Conservation (phyloP, 2,329 filamentous ascomycete genomes). For the Purpureocillium lavendulum region DNA sequence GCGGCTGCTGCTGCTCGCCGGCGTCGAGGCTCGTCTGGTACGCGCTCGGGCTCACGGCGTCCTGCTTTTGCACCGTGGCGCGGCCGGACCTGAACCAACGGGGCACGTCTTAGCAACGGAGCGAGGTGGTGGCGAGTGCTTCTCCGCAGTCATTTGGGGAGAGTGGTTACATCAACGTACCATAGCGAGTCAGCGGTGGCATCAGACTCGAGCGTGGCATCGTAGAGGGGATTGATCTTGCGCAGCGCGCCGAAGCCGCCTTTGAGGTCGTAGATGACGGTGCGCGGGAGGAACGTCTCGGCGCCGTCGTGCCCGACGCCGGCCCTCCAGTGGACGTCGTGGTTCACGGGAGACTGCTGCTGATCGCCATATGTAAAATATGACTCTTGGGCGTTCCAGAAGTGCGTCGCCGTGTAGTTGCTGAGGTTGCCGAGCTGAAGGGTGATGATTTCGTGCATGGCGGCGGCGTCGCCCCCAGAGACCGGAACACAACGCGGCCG, state of each 20-base stretch:
- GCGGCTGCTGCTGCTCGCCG: slow-evolving; percentile 52
- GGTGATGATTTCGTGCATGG: slow-evolving; percentile 91
- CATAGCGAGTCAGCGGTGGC: slow-evolving; percentile 23
- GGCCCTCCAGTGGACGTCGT: slow-evolving; percentile 75
- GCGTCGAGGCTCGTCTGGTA: slow-evolving; percentile 77
- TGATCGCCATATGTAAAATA: slow-evolving; percentile 80
- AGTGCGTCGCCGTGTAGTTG: slow-evolving; percentile 92
- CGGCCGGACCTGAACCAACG: slow-evolving; percentile 65
- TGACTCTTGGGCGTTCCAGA: slow-evolving; percentile 98
- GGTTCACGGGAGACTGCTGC: slow-evolving; percentile 25
- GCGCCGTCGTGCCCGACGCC: slow-evolving; percentile 75
- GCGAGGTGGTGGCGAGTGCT: too few relatives aligned
- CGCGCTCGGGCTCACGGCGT: slow-evolving; percentile 57
- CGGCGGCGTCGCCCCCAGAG: too few relatives aligned
- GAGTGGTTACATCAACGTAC: too few relatives aligned
- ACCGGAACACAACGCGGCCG: too few relatives aligned
- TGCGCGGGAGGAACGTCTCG: slow-evolving; percentile 88
- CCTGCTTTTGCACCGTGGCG: slow-evolving; percentile 59
- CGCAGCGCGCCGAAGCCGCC: slow-evolving; percentile 82
- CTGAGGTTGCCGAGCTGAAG: slow-evolving; percentile 87
- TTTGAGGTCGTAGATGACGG: slow-evolving; percentile 91
- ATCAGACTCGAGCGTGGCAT: slow-evolving; percentile 28
- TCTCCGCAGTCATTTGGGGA: neutral
- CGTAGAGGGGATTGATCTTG: slow-evolving; percentile 84
- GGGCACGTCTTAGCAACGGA: too few relatives aligned